phyloP scores from a whole-genome alignment of 257 asterid species.

The Rauvolfia tetraphylla region DNA sequence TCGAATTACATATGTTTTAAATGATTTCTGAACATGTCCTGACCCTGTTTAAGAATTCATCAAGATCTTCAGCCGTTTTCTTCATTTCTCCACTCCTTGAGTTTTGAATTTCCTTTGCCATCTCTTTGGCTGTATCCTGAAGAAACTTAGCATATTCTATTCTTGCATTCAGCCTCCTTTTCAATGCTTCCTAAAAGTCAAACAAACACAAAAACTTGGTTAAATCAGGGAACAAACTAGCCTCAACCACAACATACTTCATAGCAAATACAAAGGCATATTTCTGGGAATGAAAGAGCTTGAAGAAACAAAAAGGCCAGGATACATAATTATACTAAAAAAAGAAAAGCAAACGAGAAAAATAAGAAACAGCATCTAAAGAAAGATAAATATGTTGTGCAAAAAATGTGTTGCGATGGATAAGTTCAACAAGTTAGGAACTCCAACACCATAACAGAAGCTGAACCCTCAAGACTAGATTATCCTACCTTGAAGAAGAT shows the following conservation, averaged over 20 bases:
- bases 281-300: neutral
- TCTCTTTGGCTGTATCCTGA: slow-evolving; percentile 81
- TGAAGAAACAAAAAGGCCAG: neutral
- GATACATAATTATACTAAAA: neutral
- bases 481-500: neutral
- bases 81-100: slow-evolving; percentile 71
- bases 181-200: slow-evolving; percentile 65
- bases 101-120: slow-evolving; percentile 89
- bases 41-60: slow-evolving; percentile 69
- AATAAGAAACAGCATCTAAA: neutral
- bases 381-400: neutral
- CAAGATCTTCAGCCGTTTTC: slow-evolving; percentile 93
- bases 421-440: neutral
- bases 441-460: neutral
- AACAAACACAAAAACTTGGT: slow-evolving; percentile 10
- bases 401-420: neutral
- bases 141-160: slow-evolving; percentile 86
- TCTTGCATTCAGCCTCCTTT: slow-evolving; percentile 69
- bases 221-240: neutral
- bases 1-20: slow-evolving; percentile 5
- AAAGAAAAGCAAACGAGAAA: neutral
- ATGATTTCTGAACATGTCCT: slow-evolving; percentile 20
- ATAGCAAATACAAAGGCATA: neutral
- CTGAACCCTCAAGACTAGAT: neutral
- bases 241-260: neutral